Percentiles rank a stretch among this genome's conserved stretches.
Evolutionary conservation across 768 basidiomycete genomes (phyloP).

Genomic region (Dentipellis fragilis): DNA sequence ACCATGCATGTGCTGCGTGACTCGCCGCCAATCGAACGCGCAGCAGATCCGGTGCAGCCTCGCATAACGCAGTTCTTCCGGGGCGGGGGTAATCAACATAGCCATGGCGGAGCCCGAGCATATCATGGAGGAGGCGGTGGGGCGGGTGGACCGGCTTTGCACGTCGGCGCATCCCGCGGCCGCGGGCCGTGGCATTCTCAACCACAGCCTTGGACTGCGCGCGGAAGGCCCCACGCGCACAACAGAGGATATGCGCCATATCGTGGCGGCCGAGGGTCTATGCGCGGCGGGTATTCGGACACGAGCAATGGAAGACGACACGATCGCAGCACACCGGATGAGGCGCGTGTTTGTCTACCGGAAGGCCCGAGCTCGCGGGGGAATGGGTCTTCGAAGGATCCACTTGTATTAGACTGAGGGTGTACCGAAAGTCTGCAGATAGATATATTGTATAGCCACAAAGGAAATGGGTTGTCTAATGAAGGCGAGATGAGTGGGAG

Average conservation of each 20-base stretch:
- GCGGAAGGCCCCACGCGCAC: not conserved
- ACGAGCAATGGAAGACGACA: not conserved
- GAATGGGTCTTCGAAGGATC: slow-evolving; percentile 6
- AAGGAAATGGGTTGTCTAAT: no score
- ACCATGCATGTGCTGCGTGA: slow-evolving; percentile 43
- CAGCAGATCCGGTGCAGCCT: slow-evolving; percentile 1
- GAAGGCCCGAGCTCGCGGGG: not conserved
- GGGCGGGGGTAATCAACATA: not conserved
- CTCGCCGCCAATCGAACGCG: slow-evolving; percentile 18
- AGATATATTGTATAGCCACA: not conserved
- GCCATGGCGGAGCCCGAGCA: no score
- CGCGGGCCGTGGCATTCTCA: not conserved
- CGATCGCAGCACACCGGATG: not conserved
- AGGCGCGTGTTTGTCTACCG: not conserved
- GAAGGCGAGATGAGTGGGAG: not conserved
- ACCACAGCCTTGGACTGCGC: not conserved
- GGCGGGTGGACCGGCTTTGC: not conserved
- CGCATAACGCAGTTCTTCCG: slow-evolving; percentile 3
- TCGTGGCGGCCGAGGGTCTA: not conserved
- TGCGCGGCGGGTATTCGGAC: not conserved
- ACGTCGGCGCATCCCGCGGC: not conserved
- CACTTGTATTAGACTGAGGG: slow-evolving; percentile 4
- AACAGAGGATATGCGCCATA: not conserved
- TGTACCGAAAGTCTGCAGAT: not conserved
- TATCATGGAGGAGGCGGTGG: not conserved